phyloP scores from a whole-genome alignment of 2,329 filamentous ascomycete species.

The Cladosporium sp. region DNA sequence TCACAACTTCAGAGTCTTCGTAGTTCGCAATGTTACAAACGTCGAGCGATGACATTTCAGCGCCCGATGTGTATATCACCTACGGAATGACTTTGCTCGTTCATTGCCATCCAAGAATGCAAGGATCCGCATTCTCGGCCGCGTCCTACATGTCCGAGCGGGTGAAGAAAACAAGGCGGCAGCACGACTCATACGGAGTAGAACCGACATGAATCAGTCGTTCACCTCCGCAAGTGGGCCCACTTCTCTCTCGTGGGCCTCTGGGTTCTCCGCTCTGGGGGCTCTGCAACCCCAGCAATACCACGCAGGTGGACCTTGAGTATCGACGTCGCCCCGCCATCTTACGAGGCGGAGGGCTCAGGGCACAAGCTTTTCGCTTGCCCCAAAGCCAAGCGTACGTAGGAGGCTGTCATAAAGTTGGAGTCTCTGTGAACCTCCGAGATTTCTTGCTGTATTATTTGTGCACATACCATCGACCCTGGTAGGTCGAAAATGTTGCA shows the following conservation, averaged over 20 bases:
- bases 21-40: no score
- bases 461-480: no score
- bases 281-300: not conserved
- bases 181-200: not conserved
- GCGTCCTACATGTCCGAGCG: not conserved
- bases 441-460: no score
- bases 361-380: not conserved
- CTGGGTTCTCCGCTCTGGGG: conserved; percentile 1
- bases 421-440: no score
- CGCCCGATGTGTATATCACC: no score
- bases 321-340: not conserved
- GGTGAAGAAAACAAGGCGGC: not conserved
- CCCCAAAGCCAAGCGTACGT: conserved; percentile 3
- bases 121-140: not conserved
- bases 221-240: conserved; percentile 3
- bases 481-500: no score
- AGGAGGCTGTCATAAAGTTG: conserved; percentile 2
- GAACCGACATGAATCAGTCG: no score
- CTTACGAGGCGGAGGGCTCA: not conserved
- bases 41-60: no score
- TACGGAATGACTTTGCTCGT: not conserved
- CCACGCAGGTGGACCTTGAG: conserved; percentile 5
- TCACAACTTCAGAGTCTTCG: no score
- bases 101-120: not conserved
- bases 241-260: conserved; percentile 3